phyloP scores from a whole-genome alignment of 306 rosid species.

The Hippophae rhamnoides region DNA sequence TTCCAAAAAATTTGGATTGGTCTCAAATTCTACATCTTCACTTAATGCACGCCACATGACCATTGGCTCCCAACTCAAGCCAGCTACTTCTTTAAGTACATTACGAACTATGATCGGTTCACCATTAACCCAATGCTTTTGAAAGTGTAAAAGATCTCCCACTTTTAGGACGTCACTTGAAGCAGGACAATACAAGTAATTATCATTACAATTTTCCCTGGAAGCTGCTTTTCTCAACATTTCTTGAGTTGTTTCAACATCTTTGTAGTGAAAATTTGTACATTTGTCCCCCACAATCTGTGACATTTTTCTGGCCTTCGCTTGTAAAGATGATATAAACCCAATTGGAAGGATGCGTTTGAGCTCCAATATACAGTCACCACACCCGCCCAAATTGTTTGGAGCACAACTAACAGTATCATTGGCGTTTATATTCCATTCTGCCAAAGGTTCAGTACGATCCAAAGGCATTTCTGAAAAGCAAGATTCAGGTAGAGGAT shows the following conservation, averaged over 20 bases:
- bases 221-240: conserved; percentile 38
- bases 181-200: conserved; percentile 42
- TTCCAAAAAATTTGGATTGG: conserved; percentile 45
- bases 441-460: conserved; percentile 18
- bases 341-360: conserved; percentile 52
- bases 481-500: conserved; percentile 29
- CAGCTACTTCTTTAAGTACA: conserved; percentile 57
- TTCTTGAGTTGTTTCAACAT: conserved; percentile 17
- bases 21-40: conserved; percentile 36
- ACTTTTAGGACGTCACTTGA: conserved; percentile 25
- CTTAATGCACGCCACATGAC: conserved; percentile 84
- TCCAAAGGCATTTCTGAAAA: conserved; percentile 22
- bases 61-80: conserved; percentile 93
- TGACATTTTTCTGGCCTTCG: conserved; percentile 27
- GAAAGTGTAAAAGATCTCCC: conserved; percentile 36
- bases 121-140: conserved; percentile 55
- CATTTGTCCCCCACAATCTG: conserved; percentile 17
- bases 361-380: conserved; percentile 44
- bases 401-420: conserved; percentile 56
- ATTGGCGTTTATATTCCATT: conserved; percentile 44
- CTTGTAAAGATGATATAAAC: conserved; percentile 47
- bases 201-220: conserved; percentile 34
- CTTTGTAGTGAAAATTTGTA: conserved; percentile 19
- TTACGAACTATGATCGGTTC: conserved; percentile 64
- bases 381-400: conserved; percentile 58